These are phyloP conservation scores for Moniliophthora roreri DNA, from an alignment of 1,284 basidiomycete species.

Conservation along the genomic window DNA sequence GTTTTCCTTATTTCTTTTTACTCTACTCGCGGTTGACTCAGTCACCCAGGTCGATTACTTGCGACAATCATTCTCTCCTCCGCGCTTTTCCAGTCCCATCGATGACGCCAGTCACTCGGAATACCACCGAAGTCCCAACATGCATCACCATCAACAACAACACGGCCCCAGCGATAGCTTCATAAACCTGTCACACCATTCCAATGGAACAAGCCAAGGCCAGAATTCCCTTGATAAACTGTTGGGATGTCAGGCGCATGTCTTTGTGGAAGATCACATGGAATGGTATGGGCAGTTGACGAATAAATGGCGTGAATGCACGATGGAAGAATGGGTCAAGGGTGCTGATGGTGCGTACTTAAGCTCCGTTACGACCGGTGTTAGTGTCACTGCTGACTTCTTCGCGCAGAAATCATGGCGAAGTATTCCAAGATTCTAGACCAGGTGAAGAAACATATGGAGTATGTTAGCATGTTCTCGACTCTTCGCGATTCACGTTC, in stretches of 20 bases:
- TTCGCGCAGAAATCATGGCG: constrained; percentile 28
- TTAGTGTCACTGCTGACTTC: not conserved
- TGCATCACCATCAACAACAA: not conserved
- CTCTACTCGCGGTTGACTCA: not conserved
- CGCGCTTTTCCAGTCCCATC: constrained; percentile 13
- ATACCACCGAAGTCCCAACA: constrained; percentile 1
- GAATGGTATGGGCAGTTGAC: constrained; percentile 32
- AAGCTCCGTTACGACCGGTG: not conserved
- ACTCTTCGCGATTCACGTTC: too few relatives aligned
- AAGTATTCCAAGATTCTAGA: constrained; percentile 35
- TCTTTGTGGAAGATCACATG: constrained; percentile 29
- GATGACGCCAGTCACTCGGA: constrained; percentile 2
- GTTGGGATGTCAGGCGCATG: constrained; percentile 32
- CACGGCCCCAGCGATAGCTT: not conserved
- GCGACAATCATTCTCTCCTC: constrained; percentile 9
- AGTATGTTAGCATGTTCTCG: constrained; percentile 31
- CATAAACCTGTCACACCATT: not conserved
- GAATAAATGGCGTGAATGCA: constrained; percentile 33
- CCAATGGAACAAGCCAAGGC: not conserved
- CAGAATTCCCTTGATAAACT: constrained; percentile 26
- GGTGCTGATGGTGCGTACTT: constrained; percentile 32
- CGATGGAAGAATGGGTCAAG: constrained; percentile 37
- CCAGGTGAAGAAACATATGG: constrained; percentile 35
- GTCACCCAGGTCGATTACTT: not conserved
- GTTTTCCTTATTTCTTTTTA: not conserved